Percentiles rank a stretch among this genome's conserved stretches.
Conservation (phyloP, 192 early-diverging fungal species). For the Coemansia sp. region DNA sequence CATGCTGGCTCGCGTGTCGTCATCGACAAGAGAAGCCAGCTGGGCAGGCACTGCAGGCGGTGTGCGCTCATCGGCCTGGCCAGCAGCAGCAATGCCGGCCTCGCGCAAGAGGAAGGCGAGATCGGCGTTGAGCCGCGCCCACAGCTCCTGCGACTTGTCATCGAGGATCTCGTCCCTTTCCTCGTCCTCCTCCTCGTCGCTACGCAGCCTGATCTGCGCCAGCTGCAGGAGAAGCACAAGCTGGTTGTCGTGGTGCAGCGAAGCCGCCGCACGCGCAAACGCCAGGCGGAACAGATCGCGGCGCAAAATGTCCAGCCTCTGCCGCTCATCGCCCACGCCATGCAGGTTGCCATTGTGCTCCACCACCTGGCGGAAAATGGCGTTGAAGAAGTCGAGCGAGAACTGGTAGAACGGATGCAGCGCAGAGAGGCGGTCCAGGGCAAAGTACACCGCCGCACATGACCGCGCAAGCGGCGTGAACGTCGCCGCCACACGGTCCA, state of each 20-base stretch:
- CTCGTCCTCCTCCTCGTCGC: conserved; percentile 43
- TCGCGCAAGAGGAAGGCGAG: conserved; percentile 48
- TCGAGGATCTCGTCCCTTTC: background rate
- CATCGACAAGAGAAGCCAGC: conserved; percentile 24
- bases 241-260: conserved; percentile 91
- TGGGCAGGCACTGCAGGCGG: conserved; percentile 11
- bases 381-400: conserved; percentile 93
- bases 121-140: conserved; percentile 44
- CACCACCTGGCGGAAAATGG: conserved; percentile 86
- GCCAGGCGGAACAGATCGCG: conserved; percentile 83
- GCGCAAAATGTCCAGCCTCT: conserved; percentile 72
- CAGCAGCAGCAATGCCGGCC: background rate
- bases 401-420: conserved; percentile 98
- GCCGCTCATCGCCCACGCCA: conserved; percentile 62
- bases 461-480: conserved; percentile 92
- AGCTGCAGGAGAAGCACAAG: conserved; percentile 86
- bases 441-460: conserved; percentile 93
- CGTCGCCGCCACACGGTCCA: conserved; percentile 82
- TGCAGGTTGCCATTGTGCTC: conserved; percentile 71
- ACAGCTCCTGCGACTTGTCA: conserved; percentile 28
- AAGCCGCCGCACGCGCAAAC: conserved; percentile 74
- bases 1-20: conserved; percentile 18
- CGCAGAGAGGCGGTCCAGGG: conserved; percentile 87
- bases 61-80: background rate
- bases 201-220: conserved; percentile 79